phyloP scores from a whole-genome alignment of 2,329 filamentous ascomycete genomes.

The Colletotrichum lentis region DNA sequence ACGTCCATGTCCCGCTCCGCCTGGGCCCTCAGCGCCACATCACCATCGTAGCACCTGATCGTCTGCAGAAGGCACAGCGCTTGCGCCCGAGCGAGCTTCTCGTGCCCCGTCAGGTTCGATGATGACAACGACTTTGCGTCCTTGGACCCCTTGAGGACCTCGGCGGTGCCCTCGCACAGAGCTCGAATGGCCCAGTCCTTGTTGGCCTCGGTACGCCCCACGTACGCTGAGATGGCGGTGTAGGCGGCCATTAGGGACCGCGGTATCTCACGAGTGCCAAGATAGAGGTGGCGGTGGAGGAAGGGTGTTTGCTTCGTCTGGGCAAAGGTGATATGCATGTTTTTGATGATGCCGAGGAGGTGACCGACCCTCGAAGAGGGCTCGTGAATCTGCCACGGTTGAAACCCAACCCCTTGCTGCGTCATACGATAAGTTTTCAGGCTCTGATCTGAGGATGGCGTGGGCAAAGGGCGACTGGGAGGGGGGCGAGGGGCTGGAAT shows the following conservation, averaged over 20 bases:
- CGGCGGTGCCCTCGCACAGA: conserved; percentile 49
- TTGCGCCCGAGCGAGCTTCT: conserved; percentile 55
- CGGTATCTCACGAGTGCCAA: conserved; percentile 47
- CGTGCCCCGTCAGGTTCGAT: conserved; percentile 42
- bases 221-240: conserved; percentile 51
- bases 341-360: conserved; percentile 46
- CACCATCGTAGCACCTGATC: conserved; percentile 56
- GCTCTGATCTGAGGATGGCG: neutral
- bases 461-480: neutral
- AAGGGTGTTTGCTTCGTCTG: conserved; percentile 51
- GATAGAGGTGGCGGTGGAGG: conserved; percentile 55
- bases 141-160: conserved; percentile 44
- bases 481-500: too few relatives aligned
- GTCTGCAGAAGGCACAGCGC: conserved; percentile 53
- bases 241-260: conserved; percentile 52
- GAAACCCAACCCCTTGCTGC: conserved; percentile 16
- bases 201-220: conserved; percentile 49
- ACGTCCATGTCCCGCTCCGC: conserved; percentile 51
- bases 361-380: conserved; percentile 48
- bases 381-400: conserved; percentile 47
- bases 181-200: conserved; percentile 52
- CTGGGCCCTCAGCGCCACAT: conserved; percentile 51
- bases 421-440: conserved; percentile 12
- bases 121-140: neutral
- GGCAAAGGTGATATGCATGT: conserved; percentile 49